Base-by-base conservation (phyloP, 345 rosid species). In the Kandelia obovata region DNA sequence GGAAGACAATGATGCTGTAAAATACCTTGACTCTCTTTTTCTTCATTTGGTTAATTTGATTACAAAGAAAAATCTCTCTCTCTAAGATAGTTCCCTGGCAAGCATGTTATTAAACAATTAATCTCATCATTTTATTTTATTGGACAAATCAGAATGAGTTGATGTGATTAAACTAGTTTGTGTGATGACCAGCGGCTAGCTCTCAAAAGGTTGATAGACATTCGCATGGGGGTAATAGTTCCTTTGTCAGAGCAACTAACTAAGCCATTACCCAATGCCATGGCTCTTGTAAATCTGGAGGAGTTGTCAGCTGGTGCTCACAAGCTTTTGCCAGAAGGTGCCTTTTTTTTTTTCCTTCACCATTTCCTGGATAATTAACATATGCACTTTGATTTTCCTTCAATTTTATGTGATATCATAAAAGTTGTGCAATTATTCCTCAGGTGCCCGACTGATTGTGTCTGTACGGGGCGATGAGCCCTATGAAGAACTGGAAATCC, bases 281-380 rank as follows among this genome's bases (percentile, higher is more conserved):
- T 95, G 88, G 92, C 78, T 83, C 88, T 95, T 70, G 96, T 92
- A 70, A 92, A 87, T 79, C 93, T 90, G 47, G 90, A 89, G 82
- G 99, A 95, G 78, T 74, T 92, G 71, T 77, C 92, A 73, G 84
- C 91, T 34, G 92, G 97, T 47, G 99, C 93, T 80, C 79, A 84
- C 87, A 95, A 87, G 84, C 97, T 95, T 80, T 83, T 95, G 85
- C 97, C 97, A 49, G 92, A 90, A 90, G 99, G 99, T 95, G 68
- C 65, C n/a, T 61, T 72, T 71, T 25, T 71, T 10, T 1, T 39
- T 43, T 43, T 11, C 2, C 11, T 39, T 39, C 4, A 11, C 10
- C 49, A 13, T 11, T 43, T 43, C 49, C 17, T 13, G 17, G 49
- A 43, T 13, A 43, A 43, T 43, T 13, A 43, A 43, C 49, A 43